These are phyloP conservation scores for Bauhinia variegata DNA, from an alignment of 306 rosid species.

Conservation along the genomic window DNA sequence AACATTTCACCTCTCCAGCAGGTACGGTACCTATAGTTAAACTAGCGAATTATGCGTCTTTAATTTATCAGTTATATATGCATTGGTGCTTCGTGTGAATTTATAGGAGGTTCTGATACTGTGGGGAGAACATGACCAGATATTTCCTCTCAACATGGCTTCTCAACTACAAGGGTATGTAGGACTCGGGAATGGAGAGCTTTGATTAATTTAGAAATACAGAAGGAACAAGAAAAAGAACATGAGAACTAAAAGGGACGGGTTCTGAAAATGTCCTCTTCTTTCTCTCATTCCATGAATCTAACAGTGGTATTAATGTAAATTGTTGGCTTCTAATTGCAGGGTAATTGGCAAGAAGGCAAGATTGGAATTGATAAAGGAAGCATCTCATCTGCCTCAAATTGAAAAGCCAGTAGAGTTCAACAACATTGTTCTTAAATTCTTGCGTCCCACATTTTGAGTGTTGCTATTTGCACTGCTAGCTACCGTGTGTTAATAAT, in stretches of 20 bases:
- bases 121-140: conserved; percentile 80
- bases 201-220: too few relatives aligned
- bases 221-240: too few relatives aligned
- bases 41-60: too few relatives aligned
- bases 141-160: conserved; percentile 78
- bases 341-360: conserved; percentile 70
- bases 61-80: neutral
- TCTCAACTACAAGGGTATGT: conserved; percentile 68
- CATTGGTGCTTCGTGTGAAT: too few relatives aligned
- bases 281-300: too few relatives aligned
- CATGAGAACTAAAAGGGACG: too few relatives aligned
- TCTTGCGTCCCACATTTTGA: conserved; percentile 44
- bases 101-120: conserved; percentile 72
- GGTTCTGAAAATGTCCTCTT: too few relatives aligned
- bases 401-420: conserved; percentile 62
- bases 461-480: too few relatives aligned
- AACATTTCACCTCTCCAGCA: conserved; percentile 64
- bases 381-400: conserved; percentile 80
- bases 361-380: conserved; percentile 68
- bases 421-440: conserved; percentile 61
- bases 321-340: conserved; percentile 22
- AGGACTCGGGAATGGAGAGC: too few relatives aligned
- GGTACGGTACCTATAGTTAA: too few relatives aligned
- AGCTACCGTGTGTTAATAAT: too few relatives aligned
- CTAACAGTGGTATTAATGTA: too few relatives aligned